A percentile compares a stretch with the other conserved stretches of the same genome.
Evolutionary conservation across 2,329 filamentous ascomycete genomes (phyloP).

Genomic region (Grosmannia serpens): DNA sequence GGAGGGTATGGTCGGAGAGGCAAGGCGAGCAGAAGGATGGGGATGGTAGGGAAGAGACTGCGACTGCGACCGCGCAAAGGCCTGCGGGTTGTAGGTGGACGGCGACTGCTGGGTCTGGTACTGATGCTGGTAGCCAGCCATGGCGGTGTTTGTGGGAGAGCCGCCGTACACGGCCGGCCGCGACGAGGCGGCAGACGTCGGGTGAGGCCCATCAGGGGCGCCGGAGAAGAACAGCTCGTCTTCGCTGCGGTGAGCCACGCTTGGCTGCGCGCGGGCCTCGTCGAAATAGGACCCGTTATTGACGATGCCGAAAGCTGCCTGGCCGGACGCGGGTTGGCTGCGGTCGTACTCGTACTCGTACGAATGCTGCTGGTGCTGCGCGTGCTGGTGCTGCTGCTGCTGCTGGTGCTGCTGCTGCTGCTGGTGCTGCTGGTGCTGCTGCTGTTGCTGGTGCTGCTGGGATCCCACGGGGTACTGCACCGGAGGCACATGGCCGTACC

Average conservation of each 20-base stretch:
- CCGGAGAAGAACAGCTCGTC: slow-evolving; percentile 56
- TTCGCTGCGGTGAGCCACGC: slow-evolving; percentile 20
- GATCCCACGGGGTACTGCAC: slow-evolving; percentile 48
- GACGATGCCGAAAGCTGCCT: slow-evolving; percentile 27
- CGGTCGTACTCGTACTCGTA: slow-evolving; percentile 14
- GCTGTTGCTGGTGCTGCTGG: slow-evolving; percentile 16
- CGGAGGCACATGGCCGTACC: slow-evolving; percentile 55
- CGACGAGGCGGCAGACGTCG: slow-evolving; percentile 13
- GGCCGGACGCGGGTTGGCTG: slow-evolving; percentile 43
- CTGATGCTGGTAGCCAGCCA: slow-evolving; percentile 40
- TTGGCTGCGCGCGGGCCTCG: slow-evolving; percentile 13
- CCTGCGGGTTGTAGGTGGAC: slow-evolving; percentile 58
- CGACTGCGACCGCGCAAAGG: slow-evolving; percentile 45
- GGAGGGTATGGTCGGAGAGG: slow-evolving; percentile 25
- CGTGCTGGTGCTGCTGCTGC: slow-evolving; percentile 9
- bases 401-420: slow-evolving; percentile 13
- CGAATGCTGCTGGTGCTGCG: slow-evolving; percentile 1
- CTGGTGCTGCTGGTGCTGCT: slow-evolving; percentile 1
- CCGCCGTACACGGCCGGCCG: slow-evolving; percentile 25
- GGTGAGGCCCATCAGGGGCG: slow-evolving; percentile 21
- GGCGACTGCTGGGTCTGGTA: slow-evolving; percentile 36
- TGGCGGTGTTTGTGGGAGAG: slow-evolving; percentile 26
- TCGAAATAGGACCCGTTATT: slow-evolving; percentile 54
- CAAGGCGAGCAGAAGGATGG: slow-evolving; percentile 21
- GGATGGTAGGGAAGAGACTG: slow-evolving; percentile 32